Evolutionary conservation across 192 early-diverging fungal species (phyloP), one percentile per base, ranked within the genome.

Genomic region (Linnemannia elongata): DNA sequence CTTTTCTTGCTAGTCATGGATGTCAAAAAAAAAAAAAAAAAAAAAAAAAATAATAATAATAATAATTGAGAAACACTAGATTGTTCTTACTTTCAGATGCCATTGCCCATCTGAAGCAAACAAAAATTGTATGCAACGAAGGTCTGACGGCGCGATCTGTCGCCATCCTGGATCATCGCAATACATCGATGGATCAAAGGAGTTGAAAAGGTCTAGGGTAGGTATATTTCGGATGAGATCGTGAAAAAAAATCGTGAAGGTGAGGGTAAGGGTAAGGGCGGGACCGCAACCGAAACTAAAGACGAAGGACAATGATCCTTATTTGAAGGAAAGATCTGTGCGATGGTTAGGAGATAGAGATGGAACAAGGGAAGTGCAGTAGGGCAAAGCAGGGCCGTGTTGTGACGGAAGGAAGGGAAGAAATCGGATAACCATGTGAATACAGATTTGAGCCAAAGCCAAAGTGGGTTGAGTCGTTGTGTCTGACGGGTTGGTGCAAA

Each of bases 401-500:
- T 52, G 49, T 20, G 49, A 52, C 49, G 18, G 27, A 66, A 33
- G 30, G 60, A 35, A 33, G 30, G 60, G 60, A 66, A 66, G 30
- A 66, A 35, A 66, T 66, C 60, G 60, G 60, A 66, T 66, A 33
- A 17, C 30, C 60, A 66, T 66, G 60, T 66, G 60, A 66, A 66
- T 66, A 33, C 60, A 12, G 27, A 30, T 30, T 60, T 60, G 57
- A n/a, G 57, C 57, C 54, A 22, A 6, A 55, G 22, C n/a, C n/a
- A 20, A 57, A 57, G 24, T 57, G 54, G 54, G 22, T 20, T 7
- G 57, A 63, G 27, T 10, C 0, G 60, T 27, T 33, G 1, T 30
- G 60, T 33, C 6, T 30, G 57, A 9, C 10, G 60, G 55, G 55
- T 27, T 24, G 27, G 60, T 33, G 27, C 30, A 30, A 66, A 30